phyloP scores from a whole-genome alignment of 2,329 filamentous ascomycete genomes.

The Hymenotorrendiella dingleyae region DNA sequence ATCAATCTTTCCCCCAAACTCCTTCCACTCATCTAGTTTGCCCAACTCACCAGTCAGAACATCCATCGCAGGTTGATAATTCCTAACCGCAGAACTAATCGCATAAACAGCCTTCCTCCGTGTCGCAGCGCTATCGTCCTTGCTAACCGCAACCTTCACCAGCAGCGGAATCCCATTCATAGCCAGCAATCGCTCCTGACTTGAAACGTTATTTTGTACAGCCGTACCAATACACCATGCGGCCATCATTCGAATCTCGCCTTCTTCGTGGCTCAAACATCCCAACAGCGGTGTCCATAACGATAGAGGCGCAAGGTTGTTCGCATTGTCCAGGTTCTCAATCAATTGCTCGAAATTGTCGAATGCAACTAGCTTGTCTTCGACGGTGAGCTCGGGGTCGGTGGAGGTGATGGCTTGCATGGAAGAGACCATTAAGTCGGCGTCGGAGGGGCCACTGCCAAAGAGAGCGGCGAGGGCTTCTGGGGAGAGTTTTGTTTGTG shows the following conservation, averaged over 20 bases:
- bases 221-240: constrained; percentile 94
- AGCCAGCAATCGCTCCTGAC: constrained; percentile 64
- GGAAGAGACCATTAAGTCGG: constrained; percentile 81
- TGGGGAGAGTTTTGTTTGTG: constrained; percentile 49
- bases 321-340: constrained; percentile 92
- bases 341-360: constrained; percentile 94
- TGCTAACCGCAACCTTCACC: constrained; percentile 50
- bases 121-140: constrained; percentile 54
- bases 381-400: constrained; percentile 58
- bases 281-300: constrained; percentile 78
- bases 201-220: constrained; percentile 89
- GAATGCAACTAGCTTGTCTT: constrained; percentile 76
- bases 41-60: constrained; percentile 56
- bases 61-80: constrained; percentile 81
- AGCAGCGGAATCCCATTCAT: constrained; percentile 66
- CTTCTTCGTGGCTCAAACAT: constrained; percentile 61
- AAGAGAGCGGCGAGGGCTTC: constrained; percentile 69
- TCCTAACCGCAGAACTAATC: constrained; percentile 77
- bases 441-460: constrained; percentile 81
- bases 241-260: constrained; percentile 73
- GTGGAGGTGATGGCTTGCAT: constrained; percentile 68
- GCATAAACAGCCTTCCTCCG: constrained; percentile 87
- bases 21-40: constrained; percentile 50
- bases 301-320: constrained; percentile 74
- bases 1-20: constrained; percentile 54